A percentile compares a stretch with the other conserved stretches of the same genome.
These are phyloP conservation scores for Cydonia oblonga DNA, from an alignment of 331 rosid species.

Conservation along the genomic window DNA sequence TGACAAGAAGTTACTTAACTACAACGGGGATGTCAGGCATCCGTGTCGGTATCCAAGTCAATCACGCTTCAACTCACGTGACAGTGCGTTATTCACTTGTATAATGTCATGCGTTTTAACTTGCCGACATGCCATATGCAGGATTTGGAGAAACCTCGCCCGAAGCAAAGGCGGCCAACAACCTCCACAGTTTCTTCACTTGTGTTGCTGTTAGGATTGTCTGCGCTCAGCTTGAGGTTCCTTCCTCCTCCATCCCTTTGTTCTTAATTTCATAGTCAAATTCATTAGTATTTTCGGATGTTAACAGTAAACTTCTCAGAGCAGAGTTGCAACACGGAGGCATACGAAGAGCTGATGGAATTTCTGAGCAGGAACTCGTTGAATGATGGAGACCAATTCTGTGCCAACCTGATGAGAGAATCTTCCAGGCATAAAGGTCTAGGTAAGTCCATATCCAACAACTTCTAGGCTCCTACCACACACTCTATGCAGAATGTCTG, in stretches of 20 bases:
- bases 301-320: slow-evolving; percentile 10
- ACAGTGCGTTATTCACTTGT: not conserved
- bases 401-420: slow-evolving; percentile 73
- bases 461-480: not conserved
- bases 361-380: slow-evolving; percentile 55
- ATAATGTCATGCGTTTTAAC: not conserved
- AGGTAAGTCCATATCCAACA: slow-evolving; percentile 28
- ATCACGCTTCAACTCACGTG: not conserved
- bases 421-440: slow-evolving; percentile 72
- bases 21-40: not conserved
- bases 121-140: slow-evolving; percentile 18
- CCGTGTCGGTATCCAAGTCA: not conserved
- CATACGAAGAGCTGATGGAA: slow-evolving; percentile 67
- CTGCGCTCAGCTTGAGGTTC: slow-evolving; percentile 85
- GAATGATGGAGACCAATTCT: slow-evolving; percentile 79
- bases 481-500: too few species aligned
- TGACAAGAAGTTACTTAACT: not conserved
- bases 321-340: slow-evolving; percentile 89
- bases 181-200: slow-evolving; percentile 82
- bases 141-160: slow-evolving; percentile 96
- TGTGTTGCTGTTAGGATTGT: slow-evolving; percentile 66
- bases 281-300: not conserved
- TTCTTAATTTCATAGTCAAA: not conserved
- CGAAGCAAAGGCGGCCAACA: slow-evolving; percentile 72
- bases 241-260: not conserved